Conservation (phyloP, 805 yeast genomes). For the Ogataea angusta region DNA sequence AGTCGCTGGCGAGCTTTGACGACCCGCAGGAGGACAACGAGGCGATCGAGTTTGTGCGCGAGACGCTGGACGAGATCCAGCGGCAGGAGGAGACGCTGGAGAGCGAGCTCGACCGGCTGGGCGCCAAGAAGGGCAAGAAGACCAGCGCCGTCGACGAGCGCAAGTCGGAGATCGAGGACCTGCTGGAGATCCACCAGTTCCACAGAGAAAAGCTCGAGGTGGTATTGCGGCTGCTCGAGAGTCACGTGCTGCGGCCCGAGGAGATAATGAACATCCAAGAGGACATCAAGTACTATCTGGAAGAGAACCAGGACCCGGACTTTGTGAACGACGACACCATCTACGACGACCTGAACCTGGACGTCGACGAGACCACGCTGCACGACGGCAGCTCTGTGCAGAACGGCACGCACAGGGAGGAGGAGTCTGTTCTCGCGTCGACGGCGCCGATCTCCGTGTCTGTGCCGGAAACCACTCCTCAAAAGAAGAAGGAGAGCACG, state of each 20-base stretch:
- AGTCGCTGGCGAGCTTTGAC: slow-evolving; percentile 47
- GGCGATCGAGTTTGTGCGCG: slow-evolving; percentile 64
- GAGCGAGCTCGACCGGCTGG: slow-evolving; percentile 59
- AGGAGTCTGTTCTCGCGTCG: slow-evolving; percentile 15
- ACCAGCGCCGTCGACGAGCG: slow-evolving; percentile 43
- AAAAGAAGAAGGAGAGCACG: slow-evolving; percentile 16
- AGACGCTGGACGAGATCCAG: slow-evolving; percentile 71
- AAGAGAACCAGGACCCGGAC: slow-evolving; percentile 89
- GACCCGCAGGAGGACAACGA: slow-evolving; percentile 72
- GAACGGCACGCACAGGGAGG: slow-evolving; percentile 15
- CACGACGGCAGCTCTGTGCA: slow-evolving; percentile 24
- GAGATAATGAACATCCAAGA: slow-evolving; percentile 75
- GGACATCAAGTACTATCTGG: slow-evolving; percentile 89
- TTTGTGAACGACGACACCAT: slow-evolving; percentile 92
- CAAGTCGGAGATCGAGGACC: slow-evolving; percentile 58
- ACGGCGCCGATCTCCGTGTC: slow-evolving; percentile 7
- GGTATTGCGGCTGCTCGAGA: slow-evolving; percentile 71
- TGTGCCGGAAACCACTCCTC: slow-evolving; percentile 13
- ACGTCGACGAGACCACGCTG: slow-evolving; percentile 37
- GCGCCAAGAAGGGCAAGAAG: slow-evolving; percentile 51
- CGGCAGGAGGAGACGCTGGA: slow-evolving; percentile 78
- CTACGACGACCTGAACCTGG: slow-evolving; percentile 81
- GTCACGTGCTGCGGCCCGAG: slow-evolving; percentile 74
- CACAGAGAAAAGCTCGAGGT: slow-evolving; percentile 78
- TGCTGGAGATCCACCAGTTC: slow-evolving; percentile 70